Evolutionary conservation across 164 flowering plant genomes (phyloP).

Genomic region (Magnolia kwangsiensis): DNA sequence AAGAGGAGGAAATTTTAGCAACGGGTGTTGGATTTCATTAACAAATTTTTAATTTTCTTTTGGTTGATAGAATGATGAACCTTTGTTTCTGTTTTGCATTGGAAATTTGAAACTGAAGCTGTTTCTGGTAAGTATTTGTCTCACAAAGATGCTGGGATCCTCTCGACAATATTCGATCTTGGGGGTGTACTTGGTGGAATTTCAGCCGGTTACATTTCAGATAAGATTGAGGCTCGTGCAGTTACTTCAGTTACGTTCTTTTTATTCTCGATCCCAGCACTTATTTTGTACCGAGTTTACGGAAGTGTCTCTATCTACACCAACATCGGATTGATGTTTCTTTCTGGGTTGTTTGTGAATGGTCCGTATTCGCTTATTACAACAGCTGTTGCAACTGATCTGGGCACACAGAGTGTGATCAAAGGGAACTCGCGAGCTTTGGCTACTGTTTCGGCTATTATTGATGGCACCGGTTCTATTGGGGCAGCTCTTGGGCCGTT

Average conservation of each 20-base stretch:
- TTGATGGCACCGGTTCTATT: slow-evolving; percentile 97
- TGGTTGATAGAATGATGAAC: not conserved
- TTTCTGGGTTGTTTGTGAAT: slow-evolving; percentile 82
- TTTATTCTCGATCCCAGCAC: slow-evolving; percentile 72
- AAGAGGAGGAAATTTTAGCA: no score
- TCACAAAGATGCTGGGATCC: slow-evolving; percentile 78
- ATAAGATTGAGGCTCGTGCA: slow-evolving; percentile 82
- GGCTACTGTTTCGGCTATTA: slow-evolving; percentile 97
- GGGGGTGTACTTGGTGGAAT: slow-evolving; percentile 97
- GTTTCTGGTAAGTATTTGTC: slow-evolving; percentile 89
- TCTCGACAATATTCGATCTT: slow-evolving; percentile 82
- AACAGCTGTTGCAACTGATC: slow-evolving; percentile 96
- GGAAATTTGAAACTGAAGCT: slow-evolving; percentile 44
- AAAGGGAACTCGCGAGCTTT: slow-evolving; percentile 84
- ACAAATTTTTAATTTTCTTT: no score
- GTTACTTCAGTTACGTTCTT: slow-evolving; percentile 70
- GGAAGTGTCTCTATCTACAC: slow-evolving; percentile 65
- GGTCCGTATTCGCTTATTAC: slow-evolving; percentile 98
- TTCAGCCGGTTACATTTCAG: slow-evolving; percentile 78
- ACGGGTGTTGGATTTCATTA: no score
- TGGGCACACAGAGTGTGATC: slow-evolving; percentile 68
- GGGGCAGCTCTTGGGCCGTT: slow-evolving; percentile 98
- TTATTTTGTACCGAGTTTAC: slow-evolving; percentile 60
- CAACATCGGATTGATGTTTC: slow-evolving; percentile 68
- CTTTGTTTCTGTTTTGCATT: not conserved